Evolutionary conservation across 2,329 filamentous ascomycete species (phyloP), one percentile per base, ranked within the genome.

Genomic region (Xylariaceae sp.): DNA sequence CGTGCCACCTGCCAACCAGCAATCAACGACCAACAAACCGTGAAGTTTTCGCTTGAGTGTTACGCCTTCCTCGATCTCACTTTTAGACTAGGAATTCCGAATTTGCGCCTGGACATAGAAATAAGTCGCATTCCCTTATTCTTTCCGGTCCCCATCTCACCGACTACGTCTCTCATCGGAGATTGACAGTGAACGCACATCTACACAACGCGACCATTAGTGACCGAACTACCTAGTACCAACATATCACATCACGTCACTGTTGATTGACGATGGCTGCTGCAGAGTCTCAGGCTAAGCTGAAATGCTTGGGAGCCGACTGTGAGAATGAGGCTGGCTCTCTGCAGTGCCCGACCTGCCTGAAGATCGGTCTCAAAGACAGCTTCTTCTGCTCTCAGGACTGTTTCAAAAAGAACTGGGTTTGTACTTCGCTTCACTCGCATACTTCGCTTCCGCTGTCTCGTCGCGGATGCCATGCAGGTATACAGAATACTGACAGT

Each of bases 381-480:
- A 96, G 91, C 78, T 97, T 87, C 77, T 99, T 97, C 78, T 99
- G 94, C 80, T 92, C 92, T 34, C 94, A 99, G 75, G 94, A 97
- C 69, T 99, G 94, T 80, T 99, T 99, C 79, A 97, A 97, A 82
- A 88, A 87, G 75, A 99, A 92, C 80, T 99, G 94, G 94, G 94
- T 97, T 86, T 69, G 84, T 68, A 64, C 23, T 54, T 30, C 51
- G n/a, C 54, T 35, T n/a, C n/a, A 39, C 37, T 42, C 11, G 7
- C 37, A 10, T 8, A 42, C 37, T 42, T 42, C 9, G 37, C 37
- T 42, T 30, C 23, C 23, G 49, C 42, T 45, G 44, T 39, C 10
- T 4, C 18, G 17, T 13, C 48, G 4, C 18, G 15, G 34, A 23
- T 52, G 52, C 23, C 18, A 53, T 62, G 62, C 58, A 30, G 23